Percentiles rank a stretch among this genome's conserved stretches.
These are phyloP conservation scores for Podospora comata DNA, from an alignment of 495 filamentous ascomycete species.

Conservation along the genomic window DNA sequence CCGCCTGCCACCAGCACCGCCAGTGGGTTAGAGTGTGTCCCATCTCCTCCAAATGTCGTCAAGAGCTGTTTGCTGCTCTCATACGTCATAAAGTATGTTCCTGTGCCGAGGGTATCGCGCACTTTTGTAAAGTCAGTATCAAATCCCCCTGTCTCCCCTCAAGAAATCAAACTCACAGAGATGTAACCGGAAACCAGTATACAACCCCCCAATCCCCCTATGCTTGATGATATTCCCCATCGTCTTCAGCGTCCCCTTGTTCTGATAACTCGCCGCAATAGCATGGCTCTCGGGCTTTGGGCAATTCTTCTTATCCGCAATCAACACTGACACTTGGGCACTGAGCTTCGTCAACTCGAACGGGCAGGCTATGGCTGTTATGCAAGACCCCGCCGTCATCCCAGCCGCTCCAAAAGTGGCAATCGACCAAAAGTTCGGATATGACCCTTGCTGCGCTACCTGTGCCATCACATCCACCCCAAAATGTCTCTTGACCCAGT, in stretches of 20 bases:
- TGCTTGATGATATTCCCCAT: constrained; percentile 75
- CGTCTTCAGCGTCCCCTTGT: constrained; percentile 77
- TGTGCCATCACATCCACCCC: constrained; percentile 67
- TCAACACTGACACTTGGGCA: constrained; percentile 82
- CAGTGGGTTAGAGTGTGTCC: constrained; percentile 64
- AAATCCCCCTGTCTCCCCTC: background rate
- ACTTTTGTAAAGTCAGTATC: constrained; percentile 40
- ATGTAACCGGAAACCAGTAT: constrained; percentile 83
- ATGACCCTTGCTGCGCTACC: constrained; percentile 66
- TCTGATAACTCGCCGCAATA: constrained; percentile 66
- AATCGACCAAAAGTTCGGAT: constrained; percentile 64
- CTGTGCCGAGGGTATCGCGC: constrained; percentile 84
- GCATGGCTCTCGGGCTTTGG: constrained; percentile 51
- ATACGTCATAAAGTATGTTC: constrained; percentile 88
- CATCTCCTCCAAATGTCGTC: constrained; percentile 64
- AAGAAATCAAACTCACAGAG: constrained; percentile 53
- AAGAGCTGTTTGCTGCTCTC: constrained; percentile 85
- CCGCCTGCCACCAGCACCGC: constrained; percentile 73
- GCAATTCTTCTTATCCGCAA: constrained; percentile 63
- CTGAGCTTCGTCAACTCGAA: constrained; percentile 93
- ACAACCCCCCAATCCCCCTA: constrained; percentile 73
- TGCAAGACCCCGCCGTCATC: constrained; percentile 71
- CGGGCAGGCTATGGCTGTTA: constrained; percentile 83
- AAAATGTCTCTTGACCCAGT: constrained; percentile 59
- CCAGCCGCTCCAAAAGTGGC: constrained; percentile 76